Conservation (phyloP, 257 asterid genomes). For the Solanum microdontum region DNA sequence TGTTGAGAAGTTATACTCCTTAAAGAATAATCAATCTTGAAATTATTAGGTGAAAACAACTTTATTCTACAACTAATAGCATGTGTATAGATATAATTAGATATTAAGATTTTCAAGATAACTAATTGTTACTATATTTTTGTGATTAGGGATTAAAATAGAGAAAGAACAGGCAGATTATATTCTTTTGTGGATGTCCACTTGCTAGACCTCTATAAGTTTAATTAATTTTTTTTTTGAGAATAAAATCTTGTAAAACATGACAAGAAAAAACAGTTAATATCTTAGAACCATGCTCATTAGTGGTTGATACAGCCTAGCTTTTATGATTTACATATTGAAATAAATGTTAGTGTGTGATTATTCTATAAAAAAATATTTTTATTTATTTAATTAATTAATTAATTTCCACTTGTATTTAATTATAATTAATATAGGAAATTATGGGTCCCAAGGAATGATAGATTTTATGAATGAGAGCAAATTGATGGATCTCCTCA, state of each 20-base stretch:
- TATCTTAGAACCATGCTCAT: neutral
- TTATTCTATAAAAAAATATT: neutral
- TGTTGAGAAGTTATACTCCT: neutral
- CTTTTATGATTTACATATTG: neutral
- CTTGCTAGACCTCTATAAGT: neutral
- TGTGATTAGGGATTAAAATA: neutral
- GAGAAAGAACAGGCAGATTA: neutral
- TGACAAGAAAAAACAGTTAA: neutral
- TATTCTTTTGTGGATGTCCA: neutral
- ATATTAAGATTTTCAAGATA: neutral
- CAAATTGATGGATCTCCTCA: constrained; percentile 42
- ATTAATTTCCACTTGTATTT: neutral
- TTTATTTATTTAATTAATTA: neutral
- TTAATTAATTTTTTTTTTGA: neutral
- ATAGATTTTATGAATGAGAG: constrained; percentile 47
- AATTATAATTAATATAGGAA: constrained; percentile 15
- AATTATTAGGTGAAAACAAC: neutral
- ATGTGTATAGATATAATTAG: neutral
- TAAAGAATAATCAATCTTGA: neutral
- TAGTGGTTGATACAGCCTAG: neutral
- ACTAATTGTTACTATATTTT: neutral
- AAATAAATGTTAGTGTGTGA: neutral
- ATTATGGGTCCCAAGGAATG: constrained; percentile 43
- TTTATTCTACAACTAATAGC: neutral
- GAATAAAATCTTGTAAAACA: neutral